Evolutionary conservation across 805 yeast genomes (phyloP).

Genomic region (Kazachstania africana): DNA sequence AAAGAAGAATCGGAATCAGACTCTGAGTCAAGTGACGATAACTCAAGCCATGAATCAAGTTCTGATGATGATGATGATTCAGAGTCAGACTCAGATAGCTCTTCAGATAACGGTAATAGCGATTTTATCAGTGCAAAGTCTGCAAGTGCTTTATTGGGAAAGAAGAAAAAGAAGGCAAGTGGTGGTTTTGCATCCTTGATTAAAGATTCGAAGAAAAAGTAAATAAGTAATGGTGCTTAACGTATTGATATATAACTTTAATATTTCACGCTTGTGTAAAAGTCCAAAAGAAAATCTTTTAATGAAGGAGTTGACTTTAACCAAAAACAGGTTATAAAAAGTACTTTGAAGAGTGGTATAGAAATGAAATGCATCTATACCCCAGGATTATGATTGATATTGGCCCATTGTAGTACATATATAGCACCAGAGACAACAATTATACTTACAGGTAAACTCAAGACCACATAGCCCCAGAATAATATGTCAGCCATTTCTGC

Average conservation of each 20-base stretch:
- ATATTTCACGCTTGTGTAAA: no score
- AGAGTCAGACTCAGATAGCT: constrained; percentile 5
- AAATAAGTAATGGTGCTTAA: background rate
- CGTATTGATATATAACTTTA: no score
- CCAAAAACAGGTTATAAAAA: no score
- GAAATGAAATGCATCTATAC: no score
- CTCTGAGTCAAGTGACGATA: constrained; percentile 8
- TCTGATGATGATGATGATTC: constrained; percentile 13
- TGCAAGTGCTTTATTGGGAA: constrained; percentile 32
- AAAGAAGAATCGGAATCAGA: constrained; percentile 1
- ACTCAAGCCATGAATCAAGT: constrained; percentile 2
- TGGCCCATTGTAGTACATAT: constrained; percentile 33
- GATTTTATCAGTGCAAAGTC: constrained; percentile 34
- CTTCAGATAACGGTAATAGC: constrained; percentile 10
- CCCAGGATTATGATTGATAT: no score
- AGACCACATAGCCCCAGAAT: constrained; percentile 71
- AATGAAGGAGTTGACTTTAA: no score
- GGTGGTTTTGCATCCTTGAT: constrained; percentile 40
- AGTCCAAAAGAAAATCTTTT: no score
- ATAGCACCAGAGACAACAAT: constrained; percentile 58
- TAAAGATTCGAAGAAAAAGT: constrained; percentile 32
- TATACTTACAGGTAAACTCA: constrained; percentile 69
- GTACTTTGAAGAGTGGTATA: no score
- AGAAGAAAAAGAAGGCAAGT: constrained; percentile 22
- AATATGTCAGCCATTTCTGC: constrained; percentile 74